Base-by-base conservation (phyloP, 1,284 basidiomycete genomes). In the Polyporus tsugae region DNA sequence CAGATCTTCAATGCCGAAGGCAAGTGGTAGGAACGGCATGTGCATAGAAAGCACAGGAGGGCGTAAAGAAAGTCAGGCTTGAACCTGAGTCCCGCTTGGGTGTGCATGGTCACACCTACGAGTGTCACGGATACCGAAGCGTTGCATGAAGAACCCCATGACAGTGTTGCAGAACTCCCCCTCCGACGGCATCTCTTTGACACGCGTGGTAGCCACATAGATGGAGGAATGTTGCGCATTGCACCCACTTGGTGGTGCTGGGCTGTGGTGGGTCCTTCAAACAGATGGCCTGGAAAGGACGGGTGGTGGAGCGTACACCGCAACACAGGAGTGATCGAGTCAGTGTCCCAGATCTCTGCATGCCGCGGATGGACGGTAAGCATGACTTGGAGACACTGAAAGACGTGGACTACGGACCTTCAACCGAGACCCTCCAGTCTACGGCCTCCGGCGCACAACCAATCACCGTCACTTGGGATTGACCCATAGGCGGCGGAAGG, bases 111-210 rank as follows among this genome's bases (percentile, higher is more conserved):
- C 15, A 35, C 52, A 55, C 29, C 35, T 55, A 17, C 52, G 33
- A 35, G 52, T 35, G 29, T 55, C 52, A 15, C 52, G 52, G 52
- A 55, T 55, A 6, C 52, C 33, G 33, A 55, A 55, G 29, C 52
- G 52, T 29, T 35, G 29, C 15, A 25, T 19, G 13, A 29, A 29
- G 52, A 55, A 55, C 33, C 4, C 33, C 52, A 29, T 35, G 33
- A 55, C 29, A 6, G 29, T 13, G 7, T 55, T 55, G 52, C 52
- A 35, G 17, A 35, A 55, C 22, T 52, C 46, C 11, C 46, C 46
- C 46, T 15, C 25, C 22, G 46, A 29, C 52, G 15, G 29, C 33
- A 33, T 35, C 29, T 33, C 33, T 29, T 13, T 35, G 17, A 35
- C 52, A 6, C 52, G 29, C 4, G 22, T 22, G 22, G 33, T 29